Percentiles rank a stretch among this genome's conserved stretches.
These are phyloP conservation scores for Pseudocercospora fuligena DNA, from an alignment of 2,329 filamentous ascomycete genomes.

Conservation along the genomic window DNA sequence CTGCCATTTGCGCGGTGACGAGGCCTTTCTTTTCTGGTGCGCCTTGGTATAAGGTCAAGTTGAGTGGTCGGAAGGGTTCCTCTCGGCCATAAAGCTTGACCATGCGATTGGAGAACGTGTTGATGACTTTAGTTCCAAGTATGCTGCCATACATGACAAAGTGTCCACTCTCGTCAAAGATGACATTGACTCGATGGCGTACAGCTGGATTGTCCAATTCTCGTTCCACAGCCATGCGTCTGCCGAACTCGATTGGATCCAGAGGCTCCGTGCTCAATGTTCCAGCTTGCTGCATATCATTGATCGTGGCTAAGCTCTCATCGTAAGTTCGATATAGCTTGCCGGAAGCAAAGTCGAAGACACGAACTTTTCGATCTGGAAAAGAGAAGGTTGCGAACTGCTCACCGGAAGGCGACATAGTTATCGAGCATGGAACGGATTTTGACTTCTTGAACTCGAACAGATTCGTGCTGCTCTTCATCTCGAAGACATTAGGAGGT, in stretches of 20 bases:
- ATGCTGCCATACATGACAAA: conserved; percentile 95
- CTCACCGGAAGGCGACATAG: conserved; percentile 82
- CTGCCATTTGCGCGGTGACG: conserved; percentile 95
- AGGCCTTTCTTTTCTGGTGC: conserved; percentile 92
- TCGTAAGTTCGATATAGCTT: conserved; percentile 94
- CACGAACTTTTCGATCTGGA: conserved; percentile 87
- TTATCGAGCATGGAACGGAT: conserved; percentile 78
- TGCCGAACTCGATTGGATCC: conserved; percentile 89
- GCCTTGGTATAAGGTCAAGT: conserved; percentile 89
- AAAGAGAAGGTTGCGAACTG: conserved; percentile 90
- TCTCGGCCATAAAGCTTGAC: conserved; percentile 90
- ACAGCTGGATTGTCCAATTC: conserved; percentile 76
- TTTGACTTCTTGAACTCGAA: conserved; percentile 98
- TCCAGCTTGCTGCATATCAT: conserved; percentile 95
- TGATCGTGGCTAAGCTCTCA: conserved; percentile 85
- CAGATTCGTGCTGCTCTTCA: conserved; percentile 90
- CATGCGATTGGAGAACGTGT: conserved; percentile 91
- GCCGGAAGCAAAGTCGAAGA: conserved; percentile 89
- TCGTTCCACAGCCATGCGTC: conserved; percentile 81
- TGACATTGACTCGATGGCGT: conserved; percentile 76
- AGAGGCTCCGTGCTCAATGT: conserved; percentile 74
- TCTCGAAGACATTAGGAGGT: conserved; percentile 86
- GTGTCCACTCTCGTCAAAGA: conserved; percentile 94
- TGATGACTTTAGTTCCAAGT: conserved; percentile 90
- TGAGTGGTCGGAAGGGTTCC: conserved; percentile 82